Evolutionary conservation across 495 filamentous ascomycete genomes (phyloP), one percentile per base, ranked within the genome.

Genomic region (Amphirosellinia nigrospora): DNA sequence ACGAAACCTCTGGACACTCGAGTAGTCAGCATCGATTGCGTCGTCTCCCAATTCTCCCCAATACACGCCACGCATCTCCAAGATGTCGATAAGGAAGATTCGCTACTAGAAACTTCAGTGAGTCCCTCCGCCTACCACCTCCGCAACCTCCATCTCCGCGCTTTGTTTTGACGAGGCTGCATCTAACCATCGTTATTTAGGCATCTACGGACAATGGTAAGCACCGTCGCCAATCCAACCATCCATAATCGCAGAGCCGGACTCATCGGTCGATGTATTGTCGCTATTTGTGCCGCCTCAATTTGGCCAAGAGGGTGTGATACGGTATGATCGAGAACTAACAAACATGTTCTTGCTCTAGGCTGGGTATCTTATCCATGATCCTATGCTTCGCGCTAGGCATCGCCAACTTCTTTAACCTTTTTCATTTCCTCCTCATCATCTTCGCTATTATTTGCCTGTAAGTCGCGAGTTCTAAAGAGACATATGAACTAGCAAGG

Each of bases 171-270:
- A 58, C 30, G 11, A 69, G 53, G 52, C 52, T 41, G 63, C 68
- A 64, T 53, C 68, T 75, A 63, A 78, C 64, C 45, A 52, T 66
- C 55, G 56, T 23, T 43, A 53, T 13, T 39, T 79, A 99, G 96
- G 96, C 87, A 99, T 99, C 84, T 99, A 99, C 79, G 96, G 92
- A 79, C 96, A 99, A 96, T 99, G 96, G 96, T 99, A 81, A 88
- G 91, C 87, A 32, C 30, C 36, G 41, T 43, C 45, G 23, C 58
- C 36, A n/a, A 58, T 23, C 46, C 13, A 26, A 26, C 15, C 1
- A 56, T 32, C 15, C 3, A 21, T 19, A 23, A 45, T 34, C 45
- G 45, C 53, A 26, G n/a, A 28, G 41, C 46, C 19, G 1, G 39
- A 11, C 11, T 19, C 15, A 11, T 21, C 46, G 23, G 10, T n/a